Evolutionary conservation across 208 protist species (phyloP), one percentile per base, ranked within the genome.

Genomic region (Porcisia deanei): DNA sequence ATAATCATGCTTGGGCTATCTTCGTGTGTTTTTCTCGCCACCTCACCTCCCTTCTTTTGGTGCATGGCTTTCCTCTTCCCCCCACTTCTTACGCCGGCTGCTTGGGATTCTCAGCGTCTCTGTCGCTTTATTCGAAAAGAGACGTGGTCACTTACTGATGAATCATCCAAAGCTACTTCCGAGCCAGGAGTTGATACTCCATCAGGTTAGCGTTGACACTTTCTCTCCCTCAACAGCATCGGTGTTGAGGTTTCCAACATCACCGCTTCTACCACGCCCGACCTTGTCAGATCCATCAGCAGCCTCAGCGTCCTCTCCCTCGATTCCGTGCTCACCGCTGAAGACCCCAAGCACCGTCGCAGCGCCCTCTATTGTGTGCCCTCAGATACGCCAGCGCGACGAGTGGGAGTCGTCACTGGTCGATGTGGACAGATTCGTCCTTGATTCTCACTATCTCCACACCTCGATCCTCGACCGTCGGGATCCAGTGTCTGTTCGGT

Each of bases 161-260:
- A 89, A 80, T 71, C 76, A 85, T 57, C 80, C 89, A 25, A 89
- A 87, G 66, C 80, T 93, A 22, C 78, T 85, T 18, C 75, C 88
- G 3, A 89, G 85, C 41, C 88, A 91, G 54, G 89, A 94, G 77
- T 79, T 94, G 54, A 79, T 84, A n/a, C 85, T 91, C 12, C 85
- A 85, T 39, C 85, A 86, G 22, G 84, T 93, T 20, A 89, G 73
- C 64, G 79, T 84, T 39, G 86, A 93, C 34, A 78, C 59, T 72
- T 89, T 90, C 69, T 65, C 76, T 45, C 68, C 82, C 0, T 78
- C 75, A 0, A 74, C 77, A n/a, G 25, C 63, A 25, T 79, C 75
- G 7, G 76, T 71, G 20, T 47, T 84, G n/a, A 75, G 72, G 59
- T 84, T 81, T 18, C 71, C 76, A 12, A 71, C 75, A 45, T 84